Conservation (phyloP, 1,284 basidiomycete species). For the Ustilago curta region DNA sequence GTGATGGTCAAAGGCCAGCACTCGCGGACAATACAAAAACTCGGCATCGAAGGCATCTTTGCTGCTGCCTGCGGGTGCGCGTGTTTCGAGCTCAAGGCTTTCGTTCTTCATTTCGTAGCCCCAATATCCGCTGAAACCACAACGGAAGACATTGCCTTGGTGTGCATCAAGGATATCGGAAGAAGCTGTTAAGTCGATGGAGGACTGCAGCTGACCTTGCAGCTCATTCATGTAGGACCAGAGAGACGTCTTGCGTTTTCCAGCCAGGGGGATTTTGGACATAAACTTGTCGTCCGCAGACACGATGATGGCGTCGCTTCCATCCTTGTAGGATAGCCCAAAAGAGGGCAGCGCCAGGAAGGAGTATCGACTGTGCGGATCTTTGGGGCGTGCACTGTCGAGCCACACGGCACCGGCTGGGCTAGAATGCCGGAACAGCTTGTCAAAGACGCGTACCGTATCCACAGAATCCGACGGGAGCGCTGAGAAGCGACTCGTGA, state of each 20-base stretch:
- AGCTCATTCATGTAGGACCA: constrained; percentile 58
- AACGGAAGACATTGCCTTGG: constrained; percentile 68
- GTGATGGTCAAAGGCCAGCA: constrained; percentile 70
- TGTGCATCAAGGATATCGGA: constrained; percentile 6
- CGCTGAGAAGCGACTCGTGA: constrained; percentile 10
- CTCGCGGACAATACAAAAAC: constrained; percentile 69
- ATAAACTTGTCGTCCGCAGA: constrained; percentile 15
- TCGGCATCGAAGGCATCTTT: constrained; percentile 67
- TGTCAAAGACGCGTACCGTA: constrained; percentile 70
- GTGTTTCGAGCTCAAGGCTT: constrained; percentile 62
- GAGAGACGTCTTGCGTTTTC: constrained; percentile 29
- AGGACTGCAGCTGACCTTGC: constrained; percentile 43
- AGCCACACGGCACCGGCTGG: constrained; percentile 72
- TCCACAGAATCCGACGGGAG: constrained; percentile 42
- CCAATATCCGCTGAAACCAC: constrained; percentile 73
- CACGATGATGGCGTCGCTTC: constrained; percentile 11
- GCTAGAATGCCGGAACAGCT: constrained; percentile 59
- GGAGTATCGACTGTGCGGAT: constrained; percentile 54
- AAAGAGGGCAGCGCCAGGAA: constrained; percentile 65
- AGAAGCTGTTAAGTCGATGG: constrained; percentile 12
- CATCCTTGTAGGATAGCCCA: constrained; percentile 54
- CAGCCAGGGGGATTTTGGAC: background rate
- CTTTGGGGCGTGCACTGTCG: constrained; percentile 69
- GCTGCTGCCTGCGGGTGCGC: constrained; percentile 7
- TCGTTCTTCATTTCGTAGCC: constrained; percentile 74